A percentile compares a stretch with the other conserved stretches of the same genome.
phyloP scores from a whole-genome alignment of 169 alveolate species.

The Plasmodium inui region DNA sequence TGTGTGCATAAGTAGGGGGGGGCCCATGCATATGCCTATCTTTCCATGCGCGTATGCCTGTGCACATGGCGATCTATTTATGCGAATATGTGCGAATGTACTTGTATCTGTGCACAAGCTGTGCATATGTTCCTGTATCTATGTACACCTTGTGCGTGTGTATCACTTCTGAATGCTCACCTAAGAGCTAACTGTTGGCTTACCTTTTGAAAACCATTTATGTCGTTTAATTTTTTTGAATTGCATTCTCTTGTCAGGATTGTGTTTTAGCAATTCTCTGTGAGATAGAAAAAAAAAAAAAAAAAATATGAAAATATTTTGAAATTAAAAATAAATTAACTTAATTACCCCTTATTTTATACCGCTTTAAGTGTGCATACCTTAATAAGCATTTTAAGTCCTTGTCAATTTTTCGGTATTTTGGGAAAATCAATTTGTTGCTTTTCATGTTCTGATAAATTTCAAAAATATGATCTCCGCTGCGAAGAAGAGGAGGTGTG shows the following conservation, averaged over 20 bases:
- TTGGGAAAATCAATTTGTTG: constrained; percentile 33
- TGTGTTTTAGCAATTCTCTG: constrained; percentile 55
- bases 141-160: not conserved
- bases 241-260: constrained; percentile 73
- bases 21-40: not conserved
- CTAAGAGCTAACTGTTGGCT: not conserved
- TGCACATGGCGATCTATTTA: not conserved
- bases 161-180: not conserved
- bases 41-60: not conserved
- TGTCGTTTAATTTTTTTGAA: constrained; percentile 69
- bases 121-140: not conserved
- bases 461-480: constrained; percentile 68
- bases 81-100: not conserved
- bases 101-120: not conserved
- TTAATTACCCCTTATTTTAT: constrained; percentile 27
- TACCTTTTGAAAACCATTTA: constrained; percentile 66
- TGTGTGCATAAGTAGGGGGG: not conserved
- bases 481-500: constrained; percentile 3
- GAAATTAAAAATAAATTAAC: constrained; percentile 34
- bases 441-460: constrained; percentile 58
- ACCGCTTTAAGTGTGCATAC: constrained; percentile 13
- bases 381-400: constrained; percentile 46
- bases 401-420: constrained; percentile 37
- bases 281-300: not conserved
- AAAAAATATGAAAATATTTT: constrained; percentile 2